phyloP scores from a whole-genome alignment of 169 alveolate species.

The Cryptosporidium bovis region DNA sequence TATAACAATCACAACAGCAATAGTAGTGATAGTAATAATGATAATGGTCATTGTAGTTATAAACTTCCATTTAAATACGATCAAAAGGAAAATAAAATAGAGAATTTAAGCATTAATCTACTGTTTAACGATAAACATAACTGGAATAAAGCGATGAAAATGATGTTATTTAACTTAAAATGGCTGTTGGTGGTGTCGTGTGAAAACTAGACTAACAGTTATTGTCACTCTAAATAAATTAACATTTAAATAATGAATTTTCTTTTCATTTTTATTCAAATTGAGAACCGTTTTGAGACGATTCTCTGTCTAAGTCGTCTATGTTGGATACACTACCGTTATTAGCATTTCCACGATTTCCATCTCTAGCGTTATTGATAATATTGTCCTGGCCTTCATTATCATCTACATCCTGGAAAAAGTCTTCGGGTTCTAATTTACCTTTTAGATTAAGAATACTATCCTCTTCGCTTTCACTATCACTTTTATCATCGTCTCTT shows the following conservation, averaged over 20 bases:
- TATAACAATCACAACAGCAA: neutral
- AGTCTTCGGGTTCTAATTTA: constrained; percentile 58
- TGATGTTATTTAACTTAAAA: constrained; percentile 31
- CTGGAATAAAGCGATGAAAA: constrained; percentile 67
- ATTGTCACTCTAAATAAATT: too few relatives aligned
- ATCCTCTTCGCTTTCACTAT: neutral
- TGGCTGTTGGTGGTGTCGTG: constrained; percentile 27
- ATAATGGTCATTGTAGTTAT: neutral
- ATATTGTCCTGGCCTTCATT: neutral
- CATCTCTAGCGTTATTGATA: neutral
- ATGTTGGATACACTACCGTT: neutral
- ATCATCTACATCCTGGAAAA: constrained; percentile 25
- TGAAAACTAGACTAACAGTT: neutral
- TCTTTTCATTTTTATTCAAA: neutral
- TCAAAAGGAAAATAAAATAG: neutral
- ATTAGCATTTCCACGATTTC: neutral
- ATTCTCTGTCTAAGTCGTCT: constrained; percentile 17
- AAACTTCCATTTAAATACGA: constrained; percentile 30
- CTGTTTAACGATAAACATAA: constrained; percentile 24
- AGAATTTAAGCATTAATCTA: constrained; percentile 6
- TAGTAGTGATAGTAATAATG: neutral
- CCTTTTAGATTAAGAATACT: constrained; percentile 16
- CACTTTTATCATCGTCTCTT: neutral
- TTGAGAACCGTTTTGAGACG: constrained; percentile 7
- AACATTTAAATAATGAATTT: neutral